Base-by-base conservation (phyloP, 139 green algal species). In the Limnomonas spitsbergensis region DNA sequence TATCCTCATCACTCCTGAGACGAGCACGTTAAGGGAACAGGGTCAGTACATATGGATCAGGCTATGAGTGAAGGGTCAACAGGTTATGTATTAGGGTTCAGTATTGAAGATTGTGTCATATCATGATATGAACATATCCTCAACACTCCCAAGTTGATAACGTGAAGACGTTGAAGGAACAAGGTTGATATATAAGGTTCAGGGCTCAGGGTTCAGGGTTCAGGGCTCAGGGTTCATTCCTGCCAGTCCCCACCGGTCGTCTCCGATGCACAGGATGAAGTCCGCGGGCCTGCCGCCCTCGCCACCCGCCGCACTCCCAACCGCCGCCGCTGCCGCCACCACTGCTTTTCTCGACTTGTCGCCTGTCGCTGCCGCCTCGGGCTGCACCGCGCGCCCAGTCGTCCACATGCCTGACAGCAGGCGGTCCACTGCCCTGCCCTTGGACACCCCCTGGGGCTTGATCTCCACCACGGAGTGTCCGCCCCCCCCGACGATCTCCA, bases 241-340 rank as follows among this genome's bases (percentile, higher is more conserved):
- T n/a, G n/a, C n/a, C n/a, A n/a, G n/a, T n/a, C 32, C 74, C 29
- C 84, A 94, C n/a, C 90, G 80, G 87, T 99, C 96, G 82, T 99
- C 95, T n/a, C 96, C 96, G 32, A 99, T 91, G 81, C 94, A 98
- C 54, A 99, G 86, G 78, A 99, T 89, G 78, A 99, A 97, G 79
- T 97, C 93, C 2, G 89, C 88, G 35, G 14, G 34, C 39, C 74
- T 70, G 26, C 29, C 56, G 6, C 70, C 69, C 31, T 61, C 42
- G 3, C 54, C 75, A 24, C 38, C 34, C 26, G 66, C 32, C 26
- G 75, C n/a, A n/a, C n/a, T n/a, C n/a, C n/a, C n/a, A n/a, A 66
- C 2, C 14, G 31, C 54, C 40, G 27, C 29, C 24, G 20, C 36
- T 36, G n/a, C 68, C n/a, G n/a, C n/a, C n/a, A n/a, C n/a, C n/a